A percentile compares a stretch with the other conserved stretches of the same genome.
phyloP scores from a whole-genome alignment of 2,329 filamentous ascomycete species.

The Alternaria ventricosa region DNA sequence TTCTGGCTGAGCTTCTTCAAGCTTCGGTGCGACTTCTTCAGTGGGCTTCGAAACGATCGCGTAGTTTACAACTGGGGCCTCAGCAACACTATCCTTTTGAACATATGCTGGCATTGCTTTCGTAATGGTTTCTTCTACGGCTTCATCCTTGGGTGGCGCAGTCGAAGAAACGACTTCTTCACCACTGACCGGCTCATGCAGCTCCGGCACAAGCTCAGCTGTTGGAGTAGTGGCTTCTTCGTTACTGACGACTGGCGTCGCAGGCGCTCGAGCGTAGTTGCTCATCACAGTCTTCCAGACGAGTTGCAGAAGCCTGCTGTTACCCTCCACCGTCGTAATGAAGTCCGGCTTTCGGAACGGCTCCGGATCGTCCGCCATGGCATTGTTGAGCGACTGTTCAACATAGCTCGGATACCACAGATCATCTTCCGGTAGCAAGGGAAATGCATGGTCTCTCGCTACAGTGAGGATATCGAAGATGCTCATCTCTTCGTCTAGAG shows the following conservation, averaged over 20 bases:
- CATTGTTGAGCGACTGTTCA: conserved; percentile 25
- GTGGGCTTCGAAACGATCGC: neutral
- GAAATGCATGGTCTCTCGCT: conserved; percentile 31
- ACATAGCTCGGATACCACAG: conserved; percentile 34
- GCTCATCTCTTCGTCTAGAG: conserved; percentile 21
- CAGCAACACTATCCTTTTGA: too few species aligned
- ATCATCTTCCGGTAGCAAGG: conserved; percentile 30
- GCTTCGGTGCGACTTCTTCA: neutral
- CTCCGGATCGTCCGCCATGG: conserved; percentile 26
- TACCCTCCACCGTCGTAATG: conserved; percentile 33
- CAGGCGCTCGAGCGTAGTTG: conserved; percentile 12
- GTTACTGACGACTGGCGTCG: neutral
- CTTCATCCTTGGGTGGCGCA: neutral
- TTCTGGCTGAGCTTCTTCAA: conserved; percentile 7
- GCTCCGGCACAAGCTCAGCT: neutral
- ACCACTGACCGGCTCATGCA: neutral
- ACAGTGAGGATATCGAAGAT: conserved; percentile 31
- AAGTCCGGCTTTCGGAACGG: conserved; percentile 33
- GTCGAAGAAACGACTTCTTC: neutral
- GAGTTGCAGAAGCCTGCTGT: conserved; percentile 33
- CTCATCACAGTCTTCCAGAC: conserved; percentile 39
- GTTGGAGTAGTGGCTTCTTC: conserved; percentile 1
- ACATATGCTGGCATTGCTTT: too few species aligned
- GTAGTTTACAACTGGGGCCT: neutral
- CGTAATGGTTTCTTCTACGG: neutral